These are phyloP conservation scores for Globisporangium solare DNA, from an alignment of 352 stramenopile species.

Conservation along the genomic window DNA sequence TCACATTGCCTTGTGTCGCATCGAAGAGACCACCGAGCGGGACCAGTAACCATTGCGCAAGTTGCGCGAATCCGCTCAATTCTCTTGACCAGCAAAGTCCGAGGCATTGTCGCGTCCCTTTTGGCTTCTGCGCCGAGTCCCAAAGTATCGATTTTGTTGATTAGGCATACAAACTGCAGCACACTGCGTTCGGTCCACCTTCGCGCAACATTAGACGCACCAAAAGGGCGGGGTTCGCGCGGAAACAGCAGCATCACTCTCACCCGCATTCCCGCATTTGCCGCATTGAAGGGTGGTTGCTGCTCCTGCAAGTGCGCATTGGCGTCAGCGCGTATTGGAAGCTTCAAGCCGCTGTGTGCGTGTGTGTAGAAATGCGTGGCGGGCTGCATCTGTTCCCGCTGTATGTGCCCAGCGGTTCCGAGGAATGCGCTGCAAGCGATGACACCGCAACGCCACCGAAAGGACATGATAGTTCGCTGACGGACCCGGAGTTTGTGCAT, in stretches of 20 bases:
- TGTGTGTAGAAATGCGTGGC: constrained; percentile 34
- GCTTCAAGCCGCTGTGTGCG: no score
- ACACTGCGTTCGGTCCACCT: constrained; percentile 8
- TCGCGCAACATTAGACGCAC: constrained; percentile 24
- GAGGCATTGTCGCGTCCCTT: no score
- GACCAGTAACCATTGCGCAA: no score
- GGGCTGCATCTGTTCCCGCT: constrained; percentile 54
- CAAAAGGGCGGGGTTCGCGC: constrained; percentile 11
- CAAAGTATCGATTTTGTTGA: neutral
- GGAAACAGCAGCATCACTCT: constrained; percentile 6
- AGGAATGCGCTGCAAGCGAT: constrained; percentile 16
- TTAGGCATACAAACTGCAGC: constrained; percentile 9
- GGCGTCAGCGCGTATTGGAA: neutral
- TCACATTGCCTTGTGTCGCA: no score
- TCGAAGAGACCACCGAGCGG: no score
- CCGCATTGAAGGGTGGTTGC: neutral
- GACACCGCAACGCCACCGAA: neutral
- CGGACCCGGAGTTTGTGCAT: neutral
- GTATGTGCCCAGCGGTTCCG: constrained; percentile 23
- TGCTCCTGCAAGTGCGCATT: neutral
- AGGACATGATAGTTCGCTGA: neutral
- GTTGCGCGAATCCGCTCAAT: no score
- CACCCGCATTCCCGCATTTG: constrained; percentile 13
- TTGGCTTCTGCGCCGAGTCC: neutral
- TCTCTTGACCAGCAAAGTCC: no score